Evolutionary conservation across 176 grass and related monocot species (phyloP).

Genomic region (Thinopyrum elongatum): DNA sequence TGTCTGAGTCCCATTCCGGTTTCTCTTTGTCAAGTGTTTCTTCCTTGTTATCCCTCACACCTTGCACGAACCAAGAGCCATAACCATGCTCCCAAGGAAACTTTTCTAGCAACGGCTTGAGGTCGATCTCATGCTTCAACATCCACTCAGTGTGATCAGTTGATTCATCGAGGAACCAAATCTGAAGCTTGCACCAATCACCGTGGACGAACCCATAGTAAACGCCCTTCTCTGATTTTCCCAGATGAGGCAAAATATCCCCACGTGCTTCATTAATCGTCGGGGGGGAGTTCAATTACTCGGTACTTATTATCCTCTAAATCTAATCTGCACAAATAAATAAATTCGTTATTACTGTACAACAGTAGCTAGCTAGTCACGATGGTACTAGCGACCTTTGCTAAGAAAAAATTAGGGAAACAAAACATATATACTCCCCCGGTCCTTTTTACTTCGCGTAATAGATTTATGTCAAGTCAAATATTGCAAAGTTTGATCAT

Average conservation of each 20-base stretch:
- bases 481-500: too few species aligned
- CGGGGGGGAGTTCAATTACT: not conserved
- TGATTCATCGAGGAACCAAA: not conserved
- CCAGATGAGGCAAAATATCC: not conserved
- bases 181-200: not conserved
- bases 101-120: not conserved
- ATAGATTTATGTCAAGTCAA: too few species aligned
- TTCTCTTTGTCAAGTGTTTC: not conserved
- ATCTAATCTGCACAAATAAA: not conserved
- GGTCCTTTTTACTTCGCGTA: too few species aligned
- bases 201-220: not conserved
- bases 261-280: not conserved
- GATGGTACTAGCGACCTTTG: too few species aligned
- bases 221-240: not conserved
- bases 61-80: not conserved
- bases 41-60: too few species aligned
- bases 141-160: not conserved
- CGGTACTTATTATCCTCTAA: not conserved
- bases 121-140: not conserved
- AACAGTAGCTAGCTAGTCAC: not conserved
- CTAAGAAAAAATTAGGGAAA: not conserved
- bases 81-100: not conserved
- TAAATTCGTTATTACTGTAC: not conserved
- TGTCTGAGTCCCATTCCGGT: not conserved
- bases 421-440: not conserved